A percentile compares a stretch with the other conserved stretches of the same genome.
phyloP scores from a whole-genome alignment of 768 basidiomycete species.

The Tylopilus intermedius region DNA sequence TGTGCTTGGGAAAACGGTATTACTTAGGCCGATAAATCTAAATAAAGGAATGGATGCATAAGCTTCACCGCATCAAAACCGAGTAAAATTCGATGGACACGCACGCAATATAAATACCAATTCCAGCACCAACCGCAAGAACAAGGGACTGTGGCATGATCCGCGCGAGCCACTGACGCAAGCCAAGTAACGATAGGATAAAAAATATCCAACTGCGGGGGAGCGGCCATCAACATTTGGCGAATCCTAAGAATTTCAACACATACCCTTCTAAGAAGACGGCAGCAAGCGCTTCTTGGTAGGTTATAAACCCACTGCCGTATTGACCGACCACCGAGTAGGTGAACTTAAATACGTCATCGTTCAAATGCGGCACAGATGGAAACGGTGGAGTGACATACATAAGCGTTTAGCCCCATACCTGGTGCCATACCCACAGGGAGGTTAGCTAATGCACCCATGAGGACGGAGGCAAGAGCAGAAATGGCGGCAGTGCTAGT shows the following conservation, averaged over 20 bases:
- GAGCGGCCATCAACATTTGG: background rate
- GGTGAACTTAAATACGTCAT: constrained; percentile 53
- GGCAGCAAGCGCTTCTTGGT: constrained; percentile 75
- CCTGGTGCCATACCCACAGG: constrained; percentile 88
- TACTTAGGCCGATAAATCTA: constrained; percentile 74
- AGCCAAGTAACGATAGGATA: constrained; percentile 69
- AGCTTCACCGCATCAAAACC: background rate
- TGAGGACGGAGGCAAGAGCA: constrained; percentile 69
- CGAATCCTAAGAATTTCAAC: background rate
- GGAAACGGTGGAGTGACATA: constrained; percentile 32
- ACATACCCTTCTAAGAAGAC: constrained; percentile 83
- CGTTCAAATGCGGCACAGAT: background rate
- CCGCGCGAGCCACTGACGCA: constrained; percentile 86
- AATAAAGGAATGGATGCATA: constrained; percentile 12
- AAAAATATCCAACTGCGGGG: constrained; percentile 71
- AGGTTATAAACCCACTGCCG: constrained; percentile 63
- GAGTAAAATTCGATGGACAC: constrained; percentile 24
- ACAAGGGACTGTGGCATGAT: constrained; percentile 86
- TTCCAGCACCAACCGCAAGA: constrained; percentile 79
- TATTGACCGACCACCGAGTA: constrained; percentile 87
- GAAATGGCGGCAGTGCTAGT: constrained; percentile 77
- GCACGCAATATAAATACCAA: constrained; percentile 82
- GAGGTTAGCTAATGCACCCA: constrained; percentile 83
- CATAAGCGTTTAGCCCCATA: constrained; percentile 78
- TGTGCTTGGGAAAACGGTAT: constrained; percentile 10